Evolutionary conservation across 2,329 filamentous ascomycete genomes (phyloP).

Genomic region (Cadophora gregata): DNA sequence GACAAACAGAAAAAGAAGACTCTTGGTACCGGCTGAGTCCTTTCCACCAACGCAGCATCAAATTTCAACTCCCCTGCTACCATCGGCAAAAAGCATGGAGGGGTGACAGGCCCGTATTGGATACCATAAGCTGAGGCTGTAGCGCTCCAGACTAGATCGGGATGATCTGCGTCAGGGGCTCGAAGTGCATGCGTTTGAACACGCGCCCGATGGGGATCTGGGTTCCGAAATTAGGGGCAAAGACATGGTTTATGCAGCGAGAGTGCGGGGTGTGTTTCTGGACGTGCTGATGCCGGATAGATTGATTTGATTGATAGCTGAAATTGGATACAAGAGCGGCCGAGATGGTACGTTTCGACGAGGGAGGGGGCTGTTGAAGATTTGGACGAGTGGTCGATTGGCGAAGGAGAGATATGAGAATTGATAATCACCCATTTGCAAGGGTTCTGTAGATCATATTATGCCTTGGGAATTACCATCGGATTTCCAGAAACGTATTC

Average conservation of each 20-base stretch:
- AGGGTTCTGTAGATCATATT: not conserved
- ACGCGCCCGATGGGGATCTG: not conserved
- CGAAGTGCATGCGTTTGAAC: conserved; percentile 12
- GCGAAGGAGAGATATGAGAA: not conserved
- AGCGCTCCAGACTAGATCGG: conserved; percentile 13
- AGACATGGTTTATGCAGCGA: conserved; percentile 8
- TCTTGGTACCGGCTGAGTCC: not conserved
- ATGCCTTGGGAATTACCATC: not conserved
- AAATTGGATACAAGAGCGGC: not conserved
- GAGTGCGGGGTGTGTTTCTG: conserved; percentile 2
- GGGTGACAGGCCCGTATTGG: conserved; percentile 11
- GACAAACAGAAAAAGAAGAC: not conserved
- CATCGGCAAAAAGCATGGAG: not conserved
- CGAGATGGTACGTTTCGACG: conserved; percentile 1
- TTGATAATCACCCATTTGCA: not conserved
- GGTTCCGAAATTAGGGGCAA: conserved; percentile 12
- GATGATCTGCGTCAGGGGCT: conserved; percentile 7
- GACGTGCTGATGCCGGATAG: not conserved
- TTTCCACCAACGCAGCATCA: conserved; percentile 9
- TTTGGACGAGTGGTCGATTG: not conserved
- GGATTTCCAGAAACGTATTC: not conserved
- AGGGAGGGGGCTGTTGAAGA: conserved; percentile 2
- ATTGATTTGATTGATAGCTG: conserved; percentile 1
- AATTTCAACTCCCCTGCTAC: conserved; percentile 11
- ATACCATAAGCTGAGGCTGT: conserved; percentile 4